Conservation (phyloP, 257 asterid species). For the Datura wrightii region DNA sequence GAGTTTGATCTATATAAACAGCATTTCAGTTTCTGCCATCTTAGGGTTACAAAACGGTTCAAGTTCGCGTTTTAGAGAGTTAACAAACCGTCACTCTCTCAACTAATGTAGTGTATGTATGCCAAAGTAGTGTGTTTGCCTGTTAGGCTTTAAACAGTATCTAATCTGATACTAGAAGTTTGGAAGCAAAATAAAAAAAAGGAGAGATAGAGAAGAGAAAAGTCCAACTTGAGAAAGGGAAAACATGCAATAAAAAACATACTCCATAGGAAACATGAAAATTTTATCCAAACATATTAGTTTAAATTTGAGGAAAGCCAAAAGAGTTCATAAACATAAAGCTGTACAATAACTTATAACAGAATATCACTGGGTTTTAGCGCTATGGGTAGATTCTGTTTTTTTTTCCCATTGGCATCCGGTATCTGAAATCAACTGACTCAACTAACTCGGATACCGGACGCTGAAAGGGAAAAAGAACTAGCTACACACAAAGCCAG, state of each 20-base stretch:
- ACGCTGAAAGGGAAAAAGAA: not conserved
- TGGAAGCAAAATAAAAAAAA: not conserved
- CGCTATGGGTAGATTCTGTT: not conserved
- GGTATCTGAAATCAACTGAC: not conserved
- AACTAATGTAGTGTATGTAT: not conserved
- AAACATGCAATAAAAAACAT: not conserved
- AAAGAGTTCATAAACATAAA: not conserved
- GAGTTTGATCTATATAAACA: not conserved
- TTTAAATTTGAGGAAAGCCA: not conserved
- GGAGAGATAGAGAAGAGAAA: not conserved
- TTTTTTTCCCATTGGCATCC: not conserved
- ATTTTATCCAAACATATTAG: not conserved
- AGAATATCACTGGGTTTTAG: not conserved
- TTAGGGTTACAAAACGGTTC: not conserved
- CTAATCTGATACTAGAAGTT: not conserved
- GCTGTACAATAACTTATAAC: conserved; percentile 41
- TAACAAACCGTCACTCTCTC: not conserved
- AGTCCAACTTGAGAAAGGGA: conserved; percentile 3
- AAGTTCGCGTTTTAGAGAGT: not conserved
- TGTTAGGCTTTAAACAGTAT: not conserved
- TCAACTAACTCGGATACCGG: not conserved
- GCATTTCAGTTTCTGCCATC: not conserved
- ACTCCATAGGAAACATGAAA: not conserved
- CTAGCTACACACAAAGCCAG: not conserved
- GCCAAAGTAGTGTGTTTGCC: not conserved